Evolutionary conservation across 345 rosid species (phyloP).

Genomic region (Dipteronia dyeriana): DNA sequence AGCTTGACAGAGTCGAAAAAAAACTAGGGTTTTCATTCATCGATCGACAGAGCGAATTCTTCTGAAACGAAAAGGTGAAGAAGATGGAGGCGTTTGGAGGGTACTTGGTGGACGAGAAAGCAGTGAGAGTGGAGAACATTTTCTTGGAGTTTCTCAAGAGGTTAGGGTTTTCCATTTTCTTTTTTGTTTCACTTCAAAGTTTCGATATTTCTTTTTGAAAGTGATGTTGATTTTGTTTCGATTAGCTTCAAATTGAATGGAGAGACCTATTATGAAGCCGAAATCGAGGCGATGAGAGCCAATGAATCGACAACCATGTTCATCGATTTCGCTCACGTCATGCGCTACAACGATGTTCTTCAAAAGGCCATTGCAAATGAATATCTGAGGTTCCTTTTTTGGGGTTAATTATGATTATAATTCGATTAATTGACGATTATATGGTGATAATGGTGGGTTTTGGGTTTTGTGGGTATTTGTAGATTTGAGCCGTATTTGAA

Average conservation of each 20-base stretch:
- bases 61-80: neutral
- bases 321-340: constrained; percentile 87
- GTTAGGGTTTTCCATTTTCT: constrained; percentile 23
- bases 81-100: constrained; percentile 75
- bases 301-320: constrained; percentile 82
- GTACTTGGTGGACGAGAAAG: constrained; percentile 74
- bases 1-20: neutral
- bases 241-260: constrained; percentile 64
- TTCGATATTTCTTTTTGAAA: neutral
- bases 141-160: constrained; percentile 91
- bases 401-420: neutral
- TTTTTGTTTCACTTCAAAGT: neutral
- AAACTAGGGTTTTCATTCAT: neutral
- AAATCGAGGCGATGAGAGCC: constrained; percentile 68
- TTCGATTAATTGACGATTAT: neutral
- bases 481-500: constrained; percentile 83
- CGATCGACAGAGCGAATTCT: neutral
- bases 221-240: neutral
- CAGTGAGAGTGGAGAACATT: constrained; percentile 76
- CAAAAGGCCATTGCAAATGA: constrained; percentile 85
- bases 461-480: neutral
- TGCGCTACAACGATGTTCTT: constrained; percentile 74
- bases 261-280: constrained; percentile 61
- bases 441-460: too few species aligned
- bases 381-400: constrained; percentile 57